Evolutionary conservation across 441 rosid species (phyloP).

Genomic region (Populus trichocarpa): DNA sequence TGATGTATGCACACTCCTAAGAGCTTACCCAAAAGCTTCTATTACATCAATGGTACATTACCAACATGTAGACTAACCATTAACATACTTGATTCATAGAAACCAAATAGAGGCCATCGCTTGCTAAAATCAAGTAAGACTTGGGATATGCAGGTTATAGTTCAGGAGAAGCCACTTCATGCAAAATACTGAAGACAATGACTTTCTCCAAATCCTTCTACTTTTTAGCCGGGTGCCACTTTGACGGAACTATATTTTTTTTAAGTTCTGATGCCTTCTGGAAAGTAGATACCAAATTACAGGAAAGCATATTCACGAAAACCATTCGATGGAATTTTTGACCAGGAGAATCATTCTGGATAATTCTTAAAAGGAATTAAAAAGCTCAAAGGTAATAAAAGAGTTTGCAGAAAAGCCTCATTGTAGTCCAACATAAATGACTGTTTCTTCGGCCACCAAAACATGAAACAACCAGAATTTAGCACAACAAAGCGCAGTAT

Average conservation of each 20-base stretch:
- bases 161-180: not conserved
- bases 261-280: not conserved
- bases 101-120: not conserved
- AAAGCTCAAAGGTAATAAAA: not conserved
- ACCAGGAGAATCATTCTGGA: not conserved
- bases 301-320: not conserved
- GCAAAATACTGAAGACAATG: not conserved
- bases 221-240: not conserved
- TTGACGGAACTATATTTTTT: not conserved
- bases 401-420: slow-evolving; percentile 1
- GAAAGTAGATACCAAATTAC: not conserved
- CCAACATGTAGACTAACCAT: not conserved
- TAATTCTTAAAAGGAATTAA: not conserved
- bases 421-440: slow-evolving; percentile 10
- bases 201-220: not conserved
- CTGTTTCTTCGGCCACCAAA: not conserved
- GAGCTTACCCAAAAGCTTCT: not conserved
- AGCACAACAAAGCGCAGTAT: not conserved
- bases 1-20: not conserved
- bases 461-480: not conserved
- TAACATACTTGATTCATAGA: not conserved
- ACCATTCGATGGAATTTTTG: not conserved
- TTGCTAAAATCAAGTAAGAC: not conserved
- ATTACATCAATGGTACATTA: not conserved
- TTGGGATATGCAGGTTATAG: not conserved